Evolutionary conservation across 768 basidiomycete species (phyloP), one percentile per base, ranked within the genome.

Genomic region (Sporobolomyces roseus): DNA sequence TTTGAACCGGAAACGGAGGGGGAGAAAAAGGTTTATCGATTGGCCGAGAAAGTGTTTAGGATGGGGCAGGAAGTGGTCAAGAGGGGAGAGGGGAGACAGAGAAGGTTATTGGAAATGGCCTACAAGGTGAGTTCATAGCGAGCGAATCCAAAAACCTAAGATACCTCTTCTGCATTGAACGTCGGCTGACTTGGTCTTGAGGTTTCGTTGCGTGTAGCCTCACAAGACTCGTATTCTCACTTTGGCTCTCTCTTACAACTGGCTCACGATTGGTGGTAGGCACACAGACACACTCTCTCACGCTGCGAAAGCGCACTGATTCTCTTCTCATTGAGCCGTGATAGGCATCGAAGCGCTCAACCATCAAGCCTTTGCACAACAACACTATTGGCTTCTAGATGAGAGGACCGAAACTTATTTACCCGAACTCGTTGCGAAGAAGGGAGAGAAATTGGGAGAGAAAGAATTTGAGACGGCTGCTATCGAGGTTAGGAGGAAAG

Each of bases 321-420:
- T 41, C 17, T 41, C 38, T 9, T 41, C 17, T 41, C 17, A 41
- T 17, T 41, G 45, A n/a, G 5, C 38, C 38, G 38, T 41, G 9
- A 60, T 52, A 63, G 75, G 75, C 7, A 68, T 74, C 59, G 72
- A 76, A 46, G 74, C 75, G 9, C 72, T 76, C 54, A 65, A 74
- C 35, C 68, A 74, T 63, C 74, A 76, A 64, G 74, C 66, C 1
- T 33, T 66, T 19, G 70, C 70, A 6, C 74, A 75, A 17, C 51
- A 69, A 41, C 27, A 45, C 4, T 66, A 56, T 43, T 75, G 74
- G 74, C 53, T 72, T 3, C n/a, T 50, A 3, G 41, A 58, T 36
- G 61, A 66, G 9, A 33, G 21, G 33, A 32, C 59, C 0, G 46
- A 35, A 21, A 59, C 61, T 1, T 50, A 56, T 16, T 2, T 43